phyloP scores from a whole-genome alignment of 2,329 filamentous ascomycete species.

The Thielaviopsis populi region DNA sequence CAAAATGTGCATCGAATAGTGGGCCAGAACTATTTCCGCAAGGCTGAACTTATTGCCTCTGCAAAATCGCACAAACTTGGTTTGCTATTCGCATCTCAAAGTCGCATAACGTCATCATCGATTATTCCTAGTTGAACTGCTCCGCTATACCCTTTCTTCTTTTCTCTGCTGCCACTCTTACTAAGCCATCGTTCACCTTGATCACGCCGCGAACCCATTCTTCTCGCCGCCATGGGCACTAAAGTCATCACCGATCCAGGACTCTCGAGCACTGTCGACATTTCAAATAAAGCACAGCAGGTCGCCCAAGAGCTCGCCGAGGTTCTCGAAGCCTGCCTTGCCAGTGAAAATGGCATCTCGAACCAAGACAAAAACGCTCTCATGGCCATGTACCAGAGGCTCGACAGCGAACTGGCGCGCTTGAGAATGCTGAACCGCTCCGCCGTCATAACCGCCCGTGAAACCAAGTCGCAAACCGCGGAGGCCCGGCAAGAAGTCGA shows the following conservation, averaged over 20 bases:
- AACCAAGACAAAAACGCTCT: neutral
- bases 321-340: conserved; percentile 31
- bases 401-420: conserved; percentile 53
- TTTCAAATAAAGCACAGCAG: conserved; percentile 56
- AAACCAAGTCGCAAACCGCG: conserved; percentile 73
- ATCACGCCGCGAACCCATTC: neutral
- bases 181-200: neutral
- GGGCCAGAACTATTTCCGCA: neutral
- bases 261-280: conserved; percentile 53
- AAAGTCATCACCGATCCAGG: conserved; percentile 28
- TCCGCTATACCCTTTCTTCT: neutral
- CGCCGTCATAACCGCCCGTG: conserved; percentile 64
- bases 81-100: neutral
- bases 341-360: conserved; percentile 28
- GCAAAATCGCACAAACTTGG: neutral
- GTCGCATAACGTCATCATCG: neutral
- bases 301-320: conserved; percentile 54
- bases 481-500: conserved; percentile 86
- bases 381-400: conserved; percentile 3
- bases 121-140: neutral
- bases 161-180: neutral
- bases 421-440: conserved; percentile 71
- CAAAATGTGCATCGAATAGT: neutral
- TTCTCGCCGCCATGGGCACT: neutral
- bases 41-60: neutral